These are phyloP conservation scores for Leishmania martiniquensis DNA, from an alignment of 208 protist genomes.

Conservation along the genomic window DNA sequence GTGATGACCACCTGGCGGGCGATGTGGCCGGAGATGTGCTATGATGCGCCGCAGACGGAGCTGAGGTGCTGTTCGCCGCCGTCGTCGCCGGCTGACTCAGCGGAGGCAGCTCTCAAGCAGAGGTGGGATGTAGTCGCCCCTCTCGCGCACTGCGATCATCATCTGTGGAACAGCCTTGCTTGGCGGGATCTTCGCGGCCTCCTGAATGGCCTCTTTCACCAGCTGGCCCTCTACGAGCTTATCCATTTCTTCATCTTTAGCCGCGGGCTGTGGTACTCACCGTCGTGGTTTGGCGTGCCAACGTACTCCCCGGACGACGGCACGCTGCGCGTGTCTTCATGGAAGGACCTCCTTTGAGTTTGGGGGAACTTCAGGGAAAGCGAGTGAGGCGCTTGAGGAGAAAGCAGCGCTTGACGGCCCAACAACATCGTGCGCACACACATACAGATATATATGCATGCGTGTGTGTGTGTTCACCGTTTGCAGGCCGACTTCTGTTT, in stretches of 20 bases:
- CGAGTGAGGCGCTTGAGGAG: neutral
- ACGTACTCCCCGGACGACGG: constrained; percentile 58
- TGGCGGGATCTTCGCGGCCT: constrained; percentile 70
- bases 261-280: constrained; percentile 77
- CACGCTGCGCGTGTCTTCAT: constrained; percentile 5
- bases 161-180: constrained; percentile 74
- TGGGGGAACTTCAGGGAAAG: neutral
- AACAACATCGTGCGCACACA: too few relatives aligned
- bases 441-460: too few relatives aligned
- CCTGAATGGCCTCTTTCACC: constrained; percentile 67
- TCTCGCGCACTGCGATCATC: constrained; percentile 54
- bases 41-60: constrained; percentile 29
- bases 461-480: neutral
- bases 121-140: constrained; percentile 11
- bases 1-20: constrained; percentile 84
- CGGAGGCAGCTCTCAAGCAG: constrained; percentile 7
- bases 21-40: constrained; percentile 86
- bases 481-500: neutral
- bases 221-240: constrained; percentile 71
- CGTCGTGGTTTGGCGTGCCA: constrained; percentile 67
- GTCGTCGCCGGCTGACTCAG: neutral
- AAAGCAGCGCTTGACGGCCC: neutral
- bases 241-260: constrained; percentile 87
- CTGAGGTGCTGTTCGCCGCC: neutral
- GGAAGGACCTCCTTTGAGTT: constrained; percentile 14